Evolutionary conservation across 345 rosid genomes (phyloP), one percentile per base, ranked within the genome.

Genomic region (Corymbia maculata): DNA sequence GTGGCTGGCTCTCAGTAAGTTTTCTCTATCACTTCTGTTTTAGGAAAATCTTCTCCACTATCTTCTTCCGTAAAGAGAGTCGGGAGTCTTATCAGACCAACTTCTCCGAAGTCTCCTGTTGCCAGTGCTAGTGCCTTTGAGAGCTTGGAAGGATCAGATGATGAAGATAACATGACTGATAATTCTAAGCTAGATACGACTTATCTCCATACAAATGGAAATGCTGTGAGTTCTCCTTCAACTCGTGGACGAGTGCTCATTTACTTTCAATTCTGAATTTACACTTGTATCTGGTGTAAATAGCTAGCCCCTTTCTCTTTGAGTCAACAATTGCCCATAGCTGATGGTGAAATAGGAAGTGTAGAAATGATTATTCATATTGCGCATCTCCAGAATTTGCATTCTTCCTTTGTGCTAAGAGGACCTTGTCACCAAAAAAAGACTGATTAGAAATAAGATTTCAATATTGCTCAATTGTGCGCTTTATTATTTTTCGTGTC

Each of bases 81-180:
- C 85, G 95, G 95, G 86, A 94, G 88, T 90, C 90, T 95, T 89
- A 93, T 94, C 36, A 94, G 97, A 90, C 95, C 98, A 89, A 94
- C 95, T 68, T 95, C 99, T 87, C 99, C 99, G 0, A 97, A 96
- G 92, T 98, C 99, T 45, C 99, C 99, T 85, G 97, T 91, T 91
- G 96, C 97, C 51, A 95, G 98, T 93, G 98, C 95, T 61, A 96
- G 99, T 93, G 98, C 98, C 80, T 95, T 97, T 90, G 99, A 96
- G 93, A 97, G 97, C 87, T 86, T 95, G 87, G 99, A 93, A 91
- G 99, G 95, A 85, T 97, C 99, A 4, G 99, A 98, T 92, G 99
- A 96, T 88, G 99, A 97, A 90, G 98, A 97, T 91, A 93, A 92
- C 89, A 85, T 95, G 94, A 94, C 94, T 28, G 96, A 95, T 82